Percentiles rank a stretch among this genome's conserved stretches.
Evolutionary conservation across 192 early-diverging fungal genomes (phyloP).

Genomic region (Coemansia sp.): DNA sequence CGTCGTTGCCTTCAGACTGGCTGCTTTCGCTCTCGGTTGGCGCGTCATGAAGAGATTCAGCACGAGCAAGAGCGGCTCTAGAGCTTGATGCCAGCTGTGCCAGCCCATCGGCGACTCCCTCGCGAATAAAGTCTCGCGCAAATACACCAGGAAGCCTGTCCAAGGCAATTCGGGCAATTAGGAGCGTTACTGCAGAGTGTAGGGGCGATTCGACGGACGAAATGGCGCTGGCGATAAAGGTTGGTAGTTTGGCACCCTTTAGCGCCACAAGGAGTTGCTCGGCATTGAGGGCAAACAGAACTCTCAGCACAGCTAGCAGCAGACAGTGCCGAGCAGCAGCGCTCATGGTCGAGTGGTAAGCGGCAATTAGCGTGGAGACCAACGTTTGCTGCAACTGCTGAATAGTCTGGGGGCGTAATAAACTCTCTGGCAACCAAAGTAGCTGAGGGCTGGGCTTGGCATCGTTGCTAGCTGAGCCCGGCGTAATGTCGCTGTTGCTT

Average conservation of each 20-base stretch:
- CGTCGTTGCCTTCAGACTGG: background rate
- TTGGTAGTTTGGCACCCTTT: conserved; percentile 19
- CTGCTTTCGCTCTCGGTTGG: background rate
- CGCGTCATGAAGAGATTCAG: background rate
- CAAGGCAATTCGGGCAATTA: conserved; percentile 60
- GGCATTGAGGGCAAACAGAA: conserved; percentile 52
- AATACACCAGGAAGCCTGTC: conserved; percentile 62
- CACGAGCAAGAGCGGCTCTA: background rate
- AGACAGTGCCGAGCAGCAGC: conserved; percentile 62
- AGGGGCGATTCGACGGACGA: conserved; percentile 18
- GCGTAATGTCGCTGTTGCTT: background rate
- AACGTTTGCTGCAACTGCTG: conserved; percentile 43
- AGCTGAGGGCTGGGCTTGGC: background rate
- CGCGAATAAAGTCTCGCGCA: conserved; percentile 62
- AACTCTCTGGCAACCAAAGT: background rate
- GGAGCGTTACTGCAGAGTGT: conserved; percentile 27
- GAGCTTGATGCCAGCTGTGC: conserved; percentile 33
- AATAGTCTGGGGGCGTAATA: conserved; percentile 8
- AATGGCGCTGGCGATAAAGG: conserved; percentile 19
- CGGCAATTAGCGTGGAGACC: conserved; percentile 69
- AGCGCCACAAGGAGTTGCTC: conserved; percentile 52
- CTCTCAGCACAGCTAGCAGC: conserved; percentile 60
- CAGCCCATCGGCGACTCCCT: conserved; percentile 71
- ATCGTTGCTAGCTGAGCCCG: background rate
- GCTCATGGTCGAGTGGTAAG: conserved; percentile 70